phyloP scores from a whole-genome alignment of 1,284 basidiomycete species.

The Rhodotorula sp. region DNA sequence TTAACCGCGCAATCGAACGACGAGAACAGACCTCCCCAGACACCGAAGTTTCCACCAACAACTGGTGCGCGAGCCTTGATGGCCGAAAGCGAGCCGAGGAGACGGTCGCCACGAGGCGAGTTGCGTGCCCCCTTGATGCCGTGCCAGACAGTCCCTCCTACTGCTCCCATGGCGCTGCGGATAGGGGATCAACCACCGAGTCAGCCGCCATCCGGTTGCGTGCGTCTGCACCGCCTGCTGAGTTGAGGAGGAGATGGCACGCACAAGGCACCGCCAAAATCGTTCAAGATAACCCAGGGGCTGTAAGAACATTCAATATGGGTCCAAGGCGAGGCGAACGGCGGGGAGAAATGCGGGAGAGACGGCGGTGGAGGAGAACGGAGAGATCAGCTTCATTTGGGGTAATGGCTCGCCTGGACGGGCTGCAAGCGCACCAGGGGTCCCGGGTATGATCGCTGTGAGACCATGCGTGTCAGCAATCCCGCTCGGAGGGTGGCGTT shows the following conservation, averaged over 20 bases:
- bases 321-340: background rate
- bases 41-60: slow-evolving; percentile 61
- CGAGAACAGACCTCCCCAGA: slow-evolving; percentile 57
- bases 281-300: slow-evolving; percentile 98
- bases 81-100: slow-evolving; percentile 88
- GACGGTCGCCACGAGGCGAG: slow-evolving; percentile 89
- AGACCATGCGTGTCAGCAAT: background rate
- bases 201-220: background rate
- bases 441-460: slow-evolving; percentile 41
- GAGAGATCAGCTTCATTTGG: slow-evolving; percentile 13
- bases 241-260: background rate
- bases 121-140: slow-evolving; percentile 98
- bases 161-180: slow-evolving; percentile 75
- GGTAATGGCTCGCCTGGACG: too few relatives aligned
- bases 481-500: too few relatives aligned
- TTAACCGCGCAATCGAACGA: slow-evolving; percentile 98
- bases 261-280: slow-evolving; percentile 84
- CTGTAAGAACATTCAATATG: slow-evolving; percentile 52
- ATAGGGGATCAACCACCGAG: background rate
- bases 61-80: slow-evolving; percentile 99
- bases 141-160: slow-evolving; percentile 98
- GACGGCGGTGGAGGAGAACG: background rate
- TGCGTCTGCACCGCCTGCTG: background rate
- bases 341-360: background rate
- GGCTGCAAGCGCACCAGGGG: slow-evolving; percentile 32